phyloP scores from a whole-genome alignment of 116 monocot genomes.

The Posidonia oceanica region DNA sequence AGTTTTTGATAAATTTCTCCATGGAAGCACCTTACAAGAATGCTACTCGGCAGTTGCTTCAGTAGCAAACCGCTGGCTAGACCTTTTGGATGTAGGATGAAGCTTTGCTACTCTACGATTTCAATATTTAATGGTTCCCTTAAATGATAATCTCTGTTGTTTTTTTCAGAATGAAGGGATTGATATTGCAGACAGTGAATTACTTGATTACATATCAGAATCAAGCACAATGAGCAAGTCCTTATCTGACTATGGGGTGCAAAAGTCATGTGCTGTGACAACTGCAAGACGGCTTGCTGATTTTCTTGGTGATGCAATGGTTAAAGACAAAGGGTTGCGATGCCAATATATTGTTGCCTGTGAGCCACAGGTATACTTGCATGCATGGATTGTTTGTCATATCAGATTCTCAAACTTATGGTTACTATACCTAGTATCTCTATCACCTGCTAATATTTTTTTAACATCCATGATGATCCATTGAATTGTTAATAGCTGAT shows the following conservation, averaged over 20 bases:
- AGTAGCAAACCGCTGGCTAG: conserved; percentile 95
- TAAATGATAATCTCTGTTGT: not conserved
- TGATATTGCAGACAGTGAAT: conserved; percentile 89
- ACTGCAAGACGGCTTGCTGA: conserved; percentile 96
- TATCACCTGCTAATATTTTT: too few species aligned
- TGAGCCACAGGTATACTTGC: conserved; percentile 60
- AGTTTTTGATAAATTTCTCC: conserved; percentile 95
- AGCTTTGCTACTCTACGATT: not conserved
- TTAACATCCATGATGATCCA: too few species aligned
- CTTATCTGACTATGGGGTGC: conserved; percentile 85
- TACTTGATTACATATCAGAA: conserved; percentile 98
- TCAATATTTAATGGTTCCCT: not conserved
- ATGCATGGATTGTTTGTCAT: not conserved
- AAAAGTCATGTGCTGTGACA: conserved; percentile 97
- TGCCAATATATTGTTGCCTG: conserved; percentile 93
- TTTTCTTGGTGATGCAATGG: conserved; percentile 97
- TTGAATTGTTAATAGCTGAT: too few species aligned
- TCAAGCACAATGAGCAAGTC: conserved; percentile 99
- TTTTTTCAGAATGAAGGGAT: conserved; percentile 75
- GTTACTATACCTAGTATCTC: too few species aligned
- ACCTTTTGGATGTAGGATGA: conserved; percentile 88
- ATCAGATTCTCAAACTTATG: not conserved
- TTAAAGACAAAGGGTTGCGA: conserved; percentile 91
- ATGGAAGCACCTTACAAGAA: conserved; percentile 82
- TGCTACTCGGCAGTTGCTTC: conserved; percentile 93